A percentile compares a stretch with the other conserved stretches of the same genome.
These are phyloP conservation scores for Coelastrella sp. DNA, from an alignment of 139 green algal genomes.

Conservation along the genomic window DNA sequence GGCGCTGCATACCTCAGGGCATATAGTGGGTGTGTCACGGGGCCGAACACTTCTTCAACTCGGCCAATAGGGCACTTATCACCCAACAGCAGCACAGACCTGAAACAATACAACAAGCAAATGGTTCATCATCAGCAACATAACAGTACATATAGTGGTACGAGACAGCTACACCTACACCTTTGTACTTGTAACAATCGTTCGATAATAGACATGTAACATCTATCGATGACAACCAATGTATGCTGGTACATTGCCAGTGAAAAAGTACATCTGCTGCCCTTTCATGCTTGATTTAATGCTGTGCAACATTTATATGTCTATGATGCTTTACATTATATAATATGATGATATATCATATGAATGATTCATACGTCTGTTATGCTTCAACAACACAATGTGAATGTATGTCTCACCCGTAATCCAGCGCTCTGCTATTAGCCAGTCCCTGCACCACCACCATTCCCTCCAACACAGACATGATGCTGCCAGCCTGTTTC, in stretches of 20 bases:
- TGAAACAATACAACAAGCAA: conserved; percentile 27
- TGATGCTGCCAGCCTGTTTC: conserved; percentile 53
- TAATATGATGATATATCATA: too few species aligned
- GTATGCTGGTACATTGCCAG: too few species aligned
- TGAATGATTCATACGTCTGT: too few species aligned
- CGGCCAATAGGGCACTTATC: conserved; percentile 59
- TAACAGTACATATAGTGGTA: too few species aligned
- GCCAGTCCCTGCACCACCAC: conserved; percentile 63
- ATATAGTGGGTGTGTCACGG: conserved; percentile 61
- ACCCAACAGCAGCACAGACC: conserved; percentile 60
- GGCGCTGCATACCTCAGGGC: conserved; percentile 54
- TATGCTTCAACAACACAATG: not conserved
- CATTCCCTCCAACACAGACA: conserved; percentile 64
- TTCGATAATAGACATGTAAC: too few species aligned
- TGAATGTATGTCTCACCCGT: conserved; percentile 54
- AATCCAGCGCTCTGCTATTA: conserved; percentile 54
- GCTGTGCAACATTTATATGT: too few species aligned
- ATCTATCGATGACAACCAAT: too few species aligned
- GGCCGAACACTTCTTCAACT: conserved; percentile 74
- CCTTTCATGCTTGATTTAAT: too few species aligned
- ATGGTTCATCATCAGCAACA: not conserved
- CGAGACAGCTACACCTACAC: too few species aligned
- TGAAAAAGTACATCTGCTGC: too few species aligned
- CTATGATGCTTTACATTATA: too few species aligned
- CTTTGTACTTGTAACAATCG: too few species aligned